Percentiles rank a stretch among this genome's conserved stretches.
These are phyloP conservation scores for Lavandula angustifolia DNA, from an alignment of 257 asterid species.

Conservation along the genomic window DNA sequence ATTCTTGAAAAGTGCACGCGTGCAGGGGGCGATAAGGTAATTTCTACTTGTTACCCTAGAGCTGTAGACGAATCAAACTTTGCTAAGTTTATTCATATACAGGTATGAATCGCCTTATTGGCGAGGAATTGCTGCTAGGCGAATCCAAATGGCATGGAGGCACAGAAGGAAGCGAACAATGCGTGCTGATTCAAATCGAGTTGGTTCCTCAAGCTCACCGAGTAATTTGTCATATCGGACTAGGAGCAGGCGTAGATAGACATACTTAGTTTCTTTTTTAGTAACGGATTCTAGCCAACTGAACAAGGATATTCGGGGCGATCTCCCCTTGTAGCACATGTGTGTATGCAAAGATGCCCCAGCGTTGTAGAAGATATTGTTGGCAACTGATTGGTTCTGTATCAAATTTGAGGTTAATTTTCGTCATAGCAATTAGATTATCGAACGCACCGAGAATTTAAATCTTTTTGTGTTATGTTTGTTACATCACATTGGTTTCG, in stretches of 20 bases:
- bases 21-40: slow-evolving; percentile 21
- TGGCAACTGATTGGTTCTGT: not conserved
- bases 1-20: not conserved
- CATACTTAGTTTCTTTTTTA: not conserved
- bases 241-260: not conserved
- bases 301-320: too few relatives aligned
- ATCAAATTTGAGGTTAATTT: not conserved
- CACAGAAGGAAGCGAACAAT: not conserved
- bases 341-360: not conserved
- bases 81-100: not conserved
- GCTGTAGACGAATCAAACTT: not conserved
- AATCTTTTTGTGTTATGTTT: too few relatives aligned
- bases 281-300: slow-evolving; percentile 1
- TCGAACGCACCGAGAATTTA: too few relatives aligned
- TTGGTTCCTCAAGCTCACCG: not conserved
- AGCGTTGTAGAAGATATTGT: not conserved
- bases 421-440: too few relatives aligned
- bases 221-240: not conserved
- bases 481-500: slow-evolving; percentile 35
- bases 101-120: slow-evolving; percentile 12
- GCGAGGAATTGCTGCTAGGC: slow-evolving; percentile 14
- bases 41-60: not conserved
- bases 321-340: not conserved
- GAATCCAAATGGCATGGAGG: not conserved
- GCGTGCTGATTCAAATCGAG: slow-evolving; percentile 18